Conservation (phyloP, 176 grass and related monocot species). For the Triticum timopheevii region DNA sequence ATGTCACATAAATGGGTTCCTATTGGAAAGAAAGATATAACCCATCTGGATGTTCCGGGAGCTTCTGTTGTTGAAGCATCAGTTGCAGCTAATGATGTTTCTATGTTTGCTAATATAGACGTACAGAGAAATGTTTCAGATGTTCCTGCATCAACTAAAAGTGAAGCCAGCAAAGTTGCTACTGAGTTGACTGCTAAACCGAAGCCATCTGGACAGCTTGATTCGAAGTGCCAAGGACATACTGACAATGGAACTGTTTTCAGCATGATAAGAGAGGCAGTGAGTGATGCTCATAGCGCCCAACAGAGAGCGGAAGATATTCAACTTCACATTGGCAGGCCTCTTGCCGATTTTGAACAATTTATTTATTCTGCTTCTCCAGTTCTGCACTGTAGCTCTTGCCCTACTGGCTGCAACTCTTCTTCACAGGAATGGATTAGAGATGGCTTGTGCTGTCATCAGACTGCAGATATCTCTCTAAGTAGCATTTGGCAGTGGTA, state of each 20-base stretch:
- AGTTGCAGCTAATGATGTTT: conserved; percentile 33
- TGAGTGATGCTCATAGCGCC: conserved; percentile 38
- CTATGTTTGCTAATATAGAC: not conserved
- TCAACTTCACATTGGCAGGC: conserved; percentile 36
- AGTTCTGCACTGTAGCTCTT: conserved; percentile 34
- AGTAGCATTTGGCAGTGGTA: conserved; percentile 80
- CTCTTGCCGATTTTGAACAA: conserved; percentile 60
- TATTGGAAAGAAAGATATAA: conserved; percentile 38
- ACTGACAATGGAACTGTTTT: conserved; percentile 38
- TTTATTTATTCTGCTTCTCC: conserved; percentile 71
- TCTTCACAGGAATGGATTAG: conserved; percentile 20
- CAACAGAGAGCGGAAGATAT: conserved; percentile 30
- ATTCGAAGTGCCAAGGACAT: conserved; percentile 28
- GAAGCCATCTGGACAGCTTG: not conserved
- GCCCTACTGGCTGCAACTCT: conserved; percentile 29
- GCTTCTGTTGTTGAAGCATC: conserved; percentile 14
- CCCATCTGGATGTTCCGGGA: conserved; percentile 11
- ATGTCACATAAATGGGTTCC: conserved; percentile 54
- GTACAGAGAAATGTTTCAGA: conserved; percentile 11
- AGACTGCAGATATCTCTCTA: conserved; percentile 48
- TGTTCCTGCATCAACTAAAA: conserved; percentile 23
- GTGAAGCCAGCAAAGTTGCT: conserved; percentile 18
- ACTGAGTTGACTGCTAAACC: conserved; percentile 29
- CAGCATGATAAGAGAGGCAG: conserved; percentile 55
- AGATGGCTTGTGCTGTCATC: conserved; percentile 36